Percentiles rank a stretch among this genome's conserved stretches.
Evolutionary conservation across 1,284 basidiomycete species (phyloP).

Genomic region (Rhodotorula sp.): DNA sequence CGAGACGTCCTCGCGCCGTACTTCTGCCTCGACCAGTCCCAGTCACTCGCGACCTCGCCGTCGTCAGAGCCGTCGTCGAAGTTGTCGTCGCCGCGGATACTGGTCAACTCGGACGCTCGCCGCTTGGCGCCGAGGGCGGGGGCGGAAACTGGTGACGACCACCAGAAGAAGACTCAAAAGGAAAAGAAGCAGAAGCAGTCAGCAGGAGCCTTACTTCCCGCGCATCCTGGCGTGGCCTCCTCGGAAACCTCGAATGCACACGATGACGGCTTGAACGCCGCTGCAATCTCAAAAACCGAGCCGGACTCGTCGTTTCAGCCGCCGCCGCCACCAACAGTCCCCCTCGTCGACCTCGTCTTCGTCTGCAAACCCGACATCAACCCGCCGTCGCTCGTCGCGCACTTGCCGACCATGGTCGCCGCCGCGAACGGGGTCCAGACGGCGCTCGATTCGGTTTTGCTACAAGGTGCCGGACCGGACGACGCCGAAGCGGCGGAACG

Average conservation of each 20-base stretch:
- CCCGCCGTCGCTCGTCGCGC: constrained; percentile 42
- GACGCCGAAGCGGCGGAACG: background rate
- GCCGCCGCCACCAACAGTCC: background rate
- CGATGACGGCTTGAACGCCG: background rate
- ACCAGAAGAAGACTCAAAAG: too few relatives aligned
- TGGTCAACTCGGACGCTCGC: constrained; percentile 14
- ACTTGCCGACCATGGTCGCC: constrained; percentile 38
- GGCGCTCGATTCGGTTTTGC: constrained; percentile 18
- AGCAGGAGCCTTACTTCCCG: background rate
- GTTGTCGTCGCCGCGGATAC: background rate
- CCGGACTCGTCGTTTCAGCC: too few relatives aligned
- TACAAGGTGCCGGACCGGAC: too few relatives aligned
- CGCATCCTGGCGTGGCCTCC: background rate
- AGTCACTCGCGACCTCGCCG: background rate
- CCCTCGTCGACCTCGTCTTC: constrained; percentile 36
- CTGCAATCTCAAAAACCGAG: background rate
- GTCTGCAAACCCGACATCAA: constrained; percentile 44
- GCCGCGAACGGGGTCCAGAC: constrained; percentile 39
- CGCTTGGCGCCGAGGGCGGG: background rate
- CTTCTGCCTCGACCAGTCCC: background rate
- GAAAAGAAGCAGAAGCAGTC: background rate
- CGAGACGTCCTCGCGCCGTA: background rate
- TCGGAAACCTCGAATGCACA: background rate
- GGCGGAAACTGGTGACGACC: too few relatives aligned
- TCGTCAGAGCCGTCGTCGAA: background rate